Evolutionary conservation across 164 flowering plant genomes (phyloP).

Genomic region (Buxus sempervirens): DNA sequence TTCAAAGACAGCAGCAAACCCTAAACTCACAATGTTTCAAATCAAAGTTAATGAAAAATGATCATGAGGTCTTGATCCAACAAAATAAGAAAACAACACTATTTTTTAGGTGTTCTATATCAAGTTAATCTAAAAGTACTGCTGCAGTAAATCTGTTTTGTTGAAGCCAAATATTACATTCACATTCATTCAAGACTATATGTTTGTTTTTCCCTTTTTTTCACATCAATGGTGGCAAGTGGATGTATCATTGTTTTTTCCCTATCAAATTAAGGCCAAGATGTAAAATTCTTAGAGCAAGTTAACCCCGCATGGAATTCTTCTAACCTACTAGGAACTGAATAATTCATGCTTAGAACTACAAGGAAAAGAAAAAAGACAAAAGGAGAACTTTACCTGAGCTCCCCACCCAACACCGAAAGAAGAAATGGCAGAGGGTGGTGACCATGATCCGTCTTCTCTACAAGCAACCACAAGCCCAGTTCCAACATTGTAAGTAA

Average conservation of each 20-base stretch:
- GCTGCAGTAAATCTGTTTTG: no score
- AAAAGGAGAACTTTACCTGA: constrained; percentile 63
- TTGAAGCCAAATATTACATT: no score
- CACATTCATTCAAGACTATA: no score
- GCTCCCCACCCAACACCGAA: constrained; percentile 96
- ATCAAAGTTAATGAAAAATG: no score
- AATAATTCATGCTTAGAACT: neutral
- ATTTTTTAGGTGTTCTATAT: no score
- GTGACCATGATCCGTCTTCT: constrained; percentile 98
- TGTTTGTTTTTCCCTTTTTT: no score
- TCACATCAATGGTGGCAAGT: neutral
- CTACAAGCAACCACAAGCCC: constrained; percentile 85
- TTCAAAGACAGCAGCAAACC: no score
- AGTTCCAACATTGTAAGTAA: constrained; percentile 89
- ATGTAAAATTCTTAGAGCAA: neutral
- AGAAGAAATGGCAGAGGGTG: constrained; percentile 89
- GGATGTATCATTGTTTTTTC: neutral
- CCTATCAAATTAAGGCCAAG: neutral
- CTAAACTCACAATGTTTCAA: no score
- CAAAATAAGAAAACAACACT: no score
- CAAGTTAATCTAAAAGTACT: no score
- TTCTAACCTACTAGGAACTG: neutral
- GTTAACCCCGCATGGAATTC: neutral
- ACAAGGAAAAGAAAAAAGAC: neutral
- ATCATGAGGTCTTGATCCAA: no score